Evolutionary conservation across 441 rosid species (phyloP).

Genomic region (Erysimum cheiri): DNA sequence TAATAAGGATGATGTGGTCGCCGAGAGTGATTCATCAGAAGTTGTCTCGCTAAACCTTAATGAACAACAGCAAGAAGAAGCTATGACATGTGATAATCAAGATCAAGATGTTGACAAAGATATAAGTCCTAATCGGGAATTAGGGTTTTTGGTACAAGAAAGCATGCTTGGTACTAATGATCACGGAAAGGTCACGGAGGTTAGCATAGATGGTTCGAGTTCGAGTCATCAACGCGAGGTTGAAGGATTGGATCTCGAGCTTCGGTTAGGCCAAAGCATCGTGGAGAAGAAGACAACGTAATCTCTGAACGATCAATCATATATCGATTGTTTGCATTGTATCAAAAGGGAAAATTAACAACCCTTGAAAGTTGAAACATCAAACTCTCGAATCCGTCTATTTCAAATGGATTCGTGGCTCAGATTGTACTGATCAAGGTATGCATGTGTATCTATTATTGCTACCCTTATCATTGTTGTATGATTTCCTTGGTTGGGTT

Average conservation of each 20-base stretch:
- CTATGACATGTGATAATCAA: constrained; percentile 32
- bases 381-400: constrained; percentile 35
- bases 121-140: constrained; percentile 20
- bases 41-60: constrained; percentile 41
- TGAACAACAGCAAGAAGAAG: constrained; percentile 30
- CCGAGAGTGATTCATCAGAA: constrained; percentile 33
- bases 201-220: constrained; percentile 36
- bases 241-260: constrained; percentile 47
- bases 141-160: constrained; percentile 43
- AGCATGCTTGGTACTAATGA: constrained; percentile 27
- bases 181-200: constrained; percentile 23
- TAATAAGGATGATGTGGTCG: constrained; percentile 32
- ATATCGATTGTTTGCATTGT: constrained; percentile 35
- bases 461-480: constrained; percentile 33
- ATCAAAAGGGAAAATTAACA: constrained; percentile 4
- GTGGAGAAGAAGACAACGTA: constrained; percentile 39
- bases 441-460: constrained; percentile 35
- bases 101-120: constrained; percentile 31
- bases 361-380: constrained; percentile 23
- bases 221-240: constrained; percentile 32
- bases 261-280: constrained; percentile 45
- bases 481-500: constrained; percentile 32
- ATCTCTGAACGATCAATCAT: constrained; percentile 13
- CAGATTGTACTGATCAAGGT: constrained; percentile 25
- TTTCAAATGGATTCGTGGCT: constrained; percentile 41